These are phyloP conservation scores for Penstemon eatonii DNA, from an alignment of 257 asterid species.

Conservation along the genomic window DNA sequence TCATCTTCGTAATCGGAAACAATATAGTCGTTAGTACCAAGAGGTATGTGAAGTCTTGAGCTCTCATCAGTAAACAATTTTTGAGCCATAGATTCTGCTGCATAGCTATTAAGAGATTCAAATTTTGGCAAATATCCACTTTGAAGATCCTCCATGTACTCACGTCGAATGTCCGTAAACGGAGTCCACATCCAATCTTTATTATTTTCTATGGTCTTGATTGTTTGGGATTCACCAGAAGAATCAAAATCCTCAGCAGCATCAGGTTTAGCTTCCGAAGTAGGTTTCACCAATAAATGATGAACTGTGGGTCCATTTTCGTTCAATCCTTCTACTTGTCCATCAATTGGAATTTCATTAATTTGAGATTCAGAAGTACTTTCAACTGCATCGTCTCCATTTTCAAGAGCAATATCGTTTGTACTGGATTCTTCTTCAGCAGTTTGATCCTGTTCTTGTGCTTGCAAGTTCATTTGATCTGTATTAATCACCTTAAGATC, in stretches of 20 bases:
- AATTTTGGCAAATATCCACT: slow-evolving; percentile 62
- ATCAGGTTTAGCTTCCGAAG: no score
- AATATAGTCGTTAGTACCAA: slow-evolving; percentile 56
- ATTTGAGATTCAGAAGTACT: slow-evolving; percentile 32
- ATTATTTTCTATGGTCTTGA: slow-evolving; percentile 32
- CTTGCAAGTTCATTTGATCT: slow-evolving; percentile 27
- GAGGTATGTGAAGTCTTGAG: slow-evolving; percentile 76
- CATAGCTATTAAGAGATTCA: slow-evolving; percentile 50
- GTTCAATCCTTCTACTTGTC: slow-evolving; percentile 33
- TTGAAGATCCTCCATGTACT: slow-evolving; percentile 62
- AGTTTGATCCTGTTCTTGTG: slow-evolving; percentile 24
- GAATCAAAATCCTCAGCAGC: no score
- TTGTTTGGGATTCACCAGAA: no score
- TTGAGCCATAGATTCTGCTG: slow-evolving; percentile 47
- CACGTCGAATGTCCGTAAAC: slow-evolving; percentile 57
- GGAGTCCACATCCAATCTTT: slow-evolving; percentile 75
- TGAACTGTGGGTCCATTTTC: slow-evolving; percentile 35
- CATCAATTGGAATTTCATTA: slow-evolving; percentile 52
- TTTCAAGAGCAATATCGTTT: slow-evolving; percentile 39
- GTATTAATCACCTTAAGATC: slow-evolving; percentile 36
- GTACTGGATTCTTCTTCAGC: slow-evolving; percentile 24
- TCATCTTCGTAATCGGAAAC: slow-evolving; percentile 84
- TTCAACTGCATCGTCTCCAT: slow-evolving; percentile 29
- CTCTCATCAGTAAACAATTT: slow-evolving; percentile 64
- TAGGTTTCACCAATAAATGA: no score